Percentiles rank a stretch among this genome's conserved stretches.
These are phyloP conservation scores for Amauroascus niger DNA, from an alignment of 2,329 filamentous ascomycete species.

Conservation along the genomic window DNA sequence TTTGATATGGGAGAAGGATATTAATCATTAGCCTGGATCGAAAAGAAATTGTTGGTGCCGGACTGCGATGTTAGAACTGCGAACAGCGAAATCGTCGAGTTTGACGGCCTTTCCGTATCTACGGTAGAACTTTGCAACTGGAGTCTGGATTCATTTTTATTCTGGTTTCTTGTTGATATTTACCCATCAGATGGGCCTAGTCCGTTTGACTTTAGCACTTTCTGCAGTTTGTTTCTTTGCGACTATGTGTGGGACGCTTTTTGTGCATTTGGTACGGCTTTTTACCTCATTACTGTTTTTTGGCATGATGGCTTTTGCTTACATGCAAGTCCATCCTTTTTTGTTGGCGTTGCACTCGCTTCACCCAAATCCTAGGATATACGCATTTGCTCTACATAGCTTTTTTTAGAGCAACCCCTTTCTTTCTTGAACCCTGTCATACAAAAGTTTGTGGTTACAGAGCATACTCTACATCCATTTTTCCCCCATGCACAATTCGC, in stretches of 20 bases:
- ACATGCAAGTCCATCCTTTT: background rate
- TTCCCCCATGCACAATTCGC: background rate
- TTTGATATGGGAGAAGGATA: constrained; percentile 25
- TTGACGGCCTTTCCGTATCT: background rate
- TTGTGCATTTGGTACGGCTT: background rate
- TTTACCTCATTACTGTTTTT: background rate
- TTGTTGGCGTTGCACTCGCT: background rate
- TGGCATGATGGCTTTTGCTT: background rate
- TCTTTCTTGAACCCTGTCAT: background rate
- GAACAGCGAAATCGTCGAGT: background rate
- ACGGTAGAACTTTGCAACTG: background rate
- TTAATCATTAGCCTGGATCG: background rate
- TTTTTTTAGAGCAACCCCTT: background rate
- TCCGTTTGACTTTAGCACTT: background rate
- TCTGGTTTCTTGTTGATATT: constrained; percentile 5
- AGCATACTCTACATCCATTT: background rate
- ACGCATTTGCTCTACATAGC: background rate
- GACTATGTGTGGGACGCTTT: background rate
- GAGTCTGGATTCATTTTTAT: background rate
- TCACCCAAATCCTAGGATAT: background rate
- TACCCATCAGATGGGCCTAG: background rate
- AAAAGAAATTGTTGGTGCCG: background rate
- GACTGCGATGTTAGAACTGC: background rate
- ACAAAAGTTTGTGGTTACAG: constrained; percentile 2
- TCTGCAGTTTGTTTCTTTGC: background rate